Conservation (phyloP, 73 alveolate genomes). For the Loxodes magnus region DNA sequence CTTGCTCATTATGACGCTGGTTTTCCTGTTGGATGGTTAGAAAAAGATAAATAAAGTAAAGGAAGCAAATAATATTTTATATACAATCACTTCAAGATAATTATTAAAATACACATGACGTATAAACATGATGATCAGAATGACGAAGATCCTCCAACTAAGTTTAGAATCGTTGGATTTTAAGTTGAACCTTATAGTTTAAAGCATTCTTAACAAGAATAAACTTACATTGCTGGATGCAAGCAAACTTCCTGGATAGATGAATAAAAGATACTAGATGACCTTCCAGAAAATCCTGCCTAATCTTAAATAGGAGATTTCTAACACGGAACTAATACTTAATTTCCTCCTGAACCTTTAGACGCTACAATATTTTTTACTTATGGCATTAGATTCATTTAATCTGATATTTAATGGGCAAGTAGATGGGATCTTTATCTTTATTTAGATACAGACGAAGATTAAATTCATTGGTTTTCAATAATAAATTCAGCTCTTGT, state of each 20-base stretch:
- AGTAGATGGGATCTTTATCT: conserved; percentile 9
- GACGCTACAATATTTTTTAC: not conserved
- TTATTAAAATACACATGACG: not conserved
- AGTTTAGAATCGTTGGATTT: conserved; percentile 3
- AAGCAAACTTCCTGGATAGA: not conserved
- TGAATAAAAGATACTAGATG: not conserved
- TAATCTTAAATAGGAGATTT: not conserved
- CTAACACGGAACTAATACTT: not conserved
- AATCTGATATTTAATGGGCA: not conserved
- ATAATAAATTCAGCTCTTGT: conserved; percentile 1
- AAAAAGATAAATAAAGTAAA: not conserved
- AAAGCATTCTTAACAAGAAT: not conserved
- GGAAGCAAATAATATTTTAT: not conserved
- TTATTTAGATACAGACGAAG: not conserved
- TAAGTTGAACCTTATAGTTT: conserved; percentile 9
- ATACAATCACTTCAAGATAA: not conserved
- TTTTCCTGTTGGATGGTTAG: conserved; percentile 4
- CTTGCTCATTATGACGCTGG: conserved; percentile 7
- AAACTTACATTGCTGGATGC: not conserved
- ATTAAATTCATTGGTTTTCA: conserved; percentile 6
- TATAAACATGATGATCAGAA: not conserved
- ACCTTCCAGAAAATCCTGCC: not conserved
- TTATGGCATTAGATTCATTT: not conserved
- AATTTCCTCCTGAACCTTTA: not conserved
- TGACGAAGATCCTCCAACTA: not conserved